Evolutionary conservation across 208 protist species (phyloP).

Genomic region (Acanthamoeba divionensis): DNA sequence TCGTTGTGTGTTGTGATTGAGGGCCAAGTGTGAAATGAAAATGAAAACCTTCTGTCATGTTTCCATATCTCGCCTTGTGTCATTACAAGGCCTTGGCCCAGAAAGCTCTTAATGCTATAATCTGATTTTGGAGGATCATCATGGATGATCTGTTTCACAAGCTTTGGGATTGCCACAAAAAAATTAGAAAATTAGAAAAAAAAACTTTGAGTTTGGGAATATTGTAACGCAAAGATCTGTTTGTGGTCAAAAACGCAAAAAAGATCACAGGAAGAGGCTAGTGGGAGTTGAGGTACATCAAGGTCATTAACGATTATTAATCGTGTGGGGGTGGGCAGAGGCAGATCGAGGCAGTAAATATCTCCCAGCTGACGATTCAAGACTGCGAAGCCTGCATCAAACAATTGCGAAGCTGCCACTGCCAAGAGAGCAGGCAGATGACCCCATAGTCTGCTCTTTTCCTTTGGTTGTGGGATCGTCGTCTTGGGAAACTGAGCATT

Average conservation of each 20-base stretch:
- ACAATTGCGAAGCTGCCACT: no score
- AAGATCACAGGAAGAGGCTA: not conserved
- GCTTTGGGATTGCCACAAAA: not conserved
- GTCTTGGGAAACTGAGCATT: no score
- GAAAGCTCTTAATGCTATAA: constrained; percentile 20
- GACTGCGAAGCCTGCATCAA: no score
- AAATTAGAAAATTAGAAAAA: not conserved
- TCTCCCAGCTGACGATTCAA: not conserved
- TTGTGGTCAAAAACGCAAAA: not conserved
- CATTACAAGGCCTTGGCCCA: constrained; percentile 31
- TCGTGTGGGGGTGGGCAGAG: not conserved
- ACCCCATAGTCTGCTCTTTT: no score
- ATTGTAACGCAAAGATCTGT: not conserved
- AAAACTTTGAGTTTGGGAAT: not conserved
- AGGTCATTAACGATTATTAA: constrained; percentile 6
- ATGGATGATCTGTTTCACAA: not conserved
- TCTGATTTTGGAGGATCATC: constrained; percentile 49
- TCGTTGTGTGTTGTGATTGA: not conserved
- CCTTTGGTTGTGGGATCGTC: no score
- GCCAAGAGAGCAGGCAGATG: no score
- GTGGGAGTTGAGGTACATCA: not conserved
- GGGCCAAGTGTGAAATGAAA: not conserved
- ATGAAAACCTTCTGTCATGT: constrained; percentile 20
- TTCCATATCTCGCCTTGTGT: not conserved
- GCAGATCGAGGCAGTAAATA: not conserved